Conservation (phyloP, 345 rosid species). For the Salix exigua region DNA sequence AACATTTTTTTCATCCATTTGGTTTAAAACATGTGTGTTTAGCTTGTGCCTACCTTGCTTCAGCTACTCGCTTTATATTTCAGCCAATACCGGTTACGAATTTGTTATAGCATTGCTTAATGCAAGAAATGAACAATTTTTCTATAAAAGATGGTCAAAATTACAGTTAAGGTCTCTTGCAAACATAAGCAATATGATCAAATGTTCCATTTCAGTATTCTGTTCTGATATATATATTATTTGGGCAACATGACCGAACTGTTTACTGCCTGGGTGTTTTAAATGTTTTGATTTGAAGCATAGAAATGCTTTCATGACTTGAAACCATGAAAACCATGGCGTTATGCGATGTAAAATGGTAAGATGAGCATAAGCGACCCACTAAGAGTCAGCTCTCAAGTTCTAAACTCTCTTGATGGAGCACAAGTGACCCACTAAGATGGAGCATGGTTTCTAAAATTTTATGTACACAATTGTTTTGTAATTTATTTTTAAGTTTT, state of each 20-base stretch:
- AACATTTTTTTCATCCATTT: slow-evolving; percentile 47
- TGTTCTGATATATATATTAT: background rate
- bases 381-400: too few relatives aligned
- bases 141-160: background rate
- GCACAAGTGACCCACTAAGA: too few relatives aligned
- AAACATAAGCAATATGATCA: background rate
- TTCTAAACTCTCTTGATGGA: too few relatives aligned
- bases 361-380: background rate
- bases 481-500: too few relatives aligned
- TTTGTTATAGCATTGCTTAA: slow-evolving; percentile 17
- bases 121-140: slow-evolving; percentile 8
- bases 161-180: background rate
- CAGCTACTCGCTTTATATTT: slow-evolving; percentile 45
- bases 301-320: background rate
- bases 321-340: background rate
- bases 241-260: background rate
- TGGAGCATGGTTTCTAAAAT: too few relatives aligned
- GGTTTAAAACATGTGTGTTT: slow-evolving; percentile 55
- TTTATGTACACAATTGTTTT: too few relatives aligned
- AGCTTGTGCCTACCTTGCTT: slow-evolving; percentile 50
- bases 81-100: slow-evolving; percentile 34
- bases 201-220: background rate
- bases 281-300: background rate
- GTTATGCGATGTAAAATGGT: background rate
- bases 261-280: background rate